Evolutionary conservation across 2,329 filamentous ascomycete species (phyloP).

Genomic region (Colletotrichum sidae): DNA sequence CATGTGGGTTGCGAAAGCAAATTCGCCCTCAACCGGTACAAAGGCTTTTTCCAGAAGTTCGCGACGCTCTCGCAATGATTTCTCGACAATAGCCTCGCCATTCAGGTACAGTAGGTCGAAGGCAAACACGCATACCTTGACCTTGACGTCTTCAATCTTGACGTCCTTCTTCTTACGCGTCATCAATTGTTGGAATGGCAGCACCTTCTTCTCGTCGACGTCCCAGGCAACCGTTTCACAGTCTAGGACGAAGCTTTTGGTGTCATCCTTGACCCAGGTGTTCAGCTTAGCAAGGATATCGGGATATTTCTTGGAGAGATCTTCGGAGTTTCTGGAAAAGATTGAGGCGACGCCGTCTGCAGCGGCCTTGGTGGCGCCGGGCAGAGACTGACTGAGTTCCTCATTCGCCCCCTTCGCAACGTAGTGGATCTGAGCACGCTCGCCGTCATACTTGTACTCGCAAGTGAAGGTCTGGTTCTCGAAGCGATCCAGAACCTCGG

Average conservation of each 20-base stretch:
- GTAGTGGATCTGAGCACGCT: constrained; percentile 98
- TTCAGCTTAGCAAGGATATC: constrained; percentile 91
- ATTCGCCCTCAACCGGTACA: constrained; percentile 84
- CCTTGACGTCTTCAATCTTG: constrained; percentile 92
- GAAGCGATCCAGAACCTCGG: constrained; percentile 95
- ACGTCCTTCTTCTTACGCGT: constrained; percentile 98
- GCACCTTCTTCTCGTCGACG: constrained; percentile 90
- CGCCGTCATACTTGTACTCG: constrained; percentile 99
- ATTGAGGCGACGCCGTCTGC: constrained; percentile 86
- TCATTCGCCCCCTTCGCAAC: constrained; percentile 83
- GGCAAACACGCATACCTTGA: constrained; percentile 97
- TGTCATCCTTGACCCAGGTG: constrained; percentile 89
- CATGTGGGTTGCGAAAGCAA: constrained; percentile 88
- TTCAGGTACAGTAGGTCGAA: constrained; percentile 96
- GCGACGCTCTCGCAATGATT: constrained; percentile 85
- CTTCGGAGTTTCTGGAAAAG: constrained; percentile 97
- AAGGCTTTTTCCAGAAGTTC: constrained; percentile 81
- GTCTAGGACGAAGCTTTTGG: constrained; percentile 96
- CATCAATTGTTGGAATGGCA: constrained; percentile 98
- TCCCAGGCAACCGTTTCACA: constrained; percentile 99
- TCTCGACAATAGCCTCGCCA: constrained; percentile 89
- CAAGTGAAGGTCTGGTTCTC: constrained; percentile 96
- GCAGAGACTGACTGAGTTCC: constrained; percentile 72
- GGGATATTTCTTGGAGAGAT: constrained; percentile 96
- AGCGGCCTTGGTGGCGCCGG: constrained; percentile 72